Conservation (phyloP, 2,329 filamentous ascomycete species). For the Alternaria atra region DNA sequence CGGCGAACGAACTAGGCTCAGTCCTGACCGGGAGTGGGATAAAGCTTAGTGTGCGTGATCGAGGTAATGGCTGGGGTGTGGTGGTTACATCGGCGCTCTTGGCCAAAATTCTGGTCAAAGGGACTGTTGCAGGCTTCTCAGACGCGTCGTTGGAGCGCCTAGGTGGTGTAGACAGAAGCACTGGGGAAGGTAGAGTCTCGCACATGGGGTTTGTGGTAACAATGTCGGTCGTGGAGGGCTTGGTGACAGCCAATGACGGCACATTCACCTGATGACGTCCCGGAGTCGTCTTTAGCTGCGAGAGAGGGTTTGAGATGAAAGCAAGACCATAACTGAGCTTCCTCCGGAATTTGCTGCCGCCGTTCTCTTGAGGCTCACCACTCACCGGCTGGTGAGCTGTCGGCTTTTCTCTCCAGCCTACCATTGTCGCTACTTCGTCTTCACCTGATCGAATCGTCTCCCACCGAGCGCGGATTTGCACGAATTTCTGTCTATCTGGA, state of each 20-base stretch:
- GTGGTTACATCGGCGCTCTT: slow-evolving; percentile 18
- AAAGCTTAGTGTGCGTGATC: slow-evolving; percentile 45
- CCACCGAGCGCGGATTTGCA: slow-evolving; percentile 46
- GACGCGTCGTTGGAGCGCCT: neutral
- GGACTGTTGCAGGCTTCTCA: neutral
- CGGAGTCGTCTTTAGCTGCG: slow-evolving; percentile 38
- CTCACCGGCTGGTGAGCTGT: slow-evolving; percentile 18
- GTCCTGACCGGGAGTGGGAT: slow-evolving; percentile 38
- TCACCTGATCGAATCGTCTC: slow-evolving; percentile 34
- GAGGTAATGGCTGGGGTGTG: slow-evolving; percentile 34
- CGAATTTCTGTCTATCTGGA: slow-evolving; percentile 44
- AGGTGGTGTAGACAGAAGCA: slow-evolving; percentile 6
- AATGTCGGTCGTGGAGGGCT: slow-evolving; percentile 15
- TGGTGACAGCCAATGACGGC: slow-evolving; percentile 21
- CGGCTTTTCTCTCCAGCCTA: slow-evolving; percentile 38
- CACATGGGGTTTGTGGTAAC: slow-evolving; percentile 8
- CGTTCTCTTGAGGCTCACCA: slow-evolving; percentile 17
- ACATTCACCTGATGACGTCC: slow-evolving; percentile 20
- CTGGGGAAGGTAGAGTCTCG: slow-evolving; percentile 21
- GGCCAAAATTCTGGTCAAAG: neutral
- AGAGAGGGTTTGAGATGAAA: slow-evolving; percentile 43
- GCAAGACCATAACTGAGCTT: slow-evolving; percentile 47
- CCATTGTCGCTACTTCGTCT: slow-evolving; percentile 31
- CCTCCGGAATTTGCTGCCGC: slow-evolving; percentile 40
- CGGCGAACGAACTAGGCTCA: slow-evolving; percentile 15